These are phyloP conservation scores for Stagonosporopsis cucurbitacearum DNA, from an alignment of 2,329 filamentous ascomycete species.

Conservation along the genomic window DNA sequence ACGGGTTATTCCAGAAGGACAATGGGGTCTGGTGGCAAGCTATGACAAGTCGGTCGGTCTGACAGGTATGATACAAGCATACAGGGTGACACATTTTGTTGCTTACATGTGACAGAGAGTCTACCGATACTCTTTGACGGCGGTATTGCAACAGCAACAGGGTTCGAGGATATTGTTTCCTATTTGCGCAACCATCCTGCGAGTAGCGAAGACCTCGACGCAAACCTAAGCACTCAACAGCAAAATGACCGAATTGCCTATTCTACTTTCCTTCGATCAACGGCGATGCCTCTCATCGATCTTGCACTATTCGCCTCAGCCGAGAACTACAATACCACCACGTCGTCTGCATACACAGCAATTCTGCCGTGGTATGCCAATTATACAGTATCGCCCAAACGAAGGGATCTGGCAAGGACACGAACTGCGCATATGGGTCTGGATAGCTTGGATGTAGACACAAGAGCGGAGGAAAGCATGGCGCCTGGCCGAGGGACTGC, in stretches of 20 bases:
- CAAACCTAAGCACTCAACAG: slow-evolving; percentile 38
- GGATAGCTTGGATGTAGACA: slow-evolving; percentile 54
- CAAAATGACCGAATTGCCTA: slow-evolving; percentile 54
- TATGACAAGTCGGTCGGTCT: slow-evolving; percentile 73
- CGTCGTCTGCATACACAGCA: slow-evolving; percentile 78
- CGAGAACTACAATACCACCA: slow-evolving; percentile 80
- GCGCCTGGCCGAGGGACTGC: slow-evolving; percentile 40
- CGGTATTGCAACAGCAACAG: slow-evolving; percentile 60
- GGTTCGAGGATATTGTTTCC: slow-evolving; percentile 66
- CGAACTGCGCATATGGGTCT: slow-evolving; percentile 65
- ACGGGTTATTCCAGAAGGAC: slow-evolving; percentile 62
- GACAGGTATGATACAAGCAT: slow-evolving; percentile 52
- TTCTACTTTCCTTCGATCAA: slow-evolving; percentile 74
- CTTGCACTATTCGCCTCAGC: slow-evolving; percentile 89
- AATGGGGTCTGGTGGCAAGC: slow-evolving; percentile 50
- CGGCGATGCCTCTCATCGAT: slow-evolving; percentile 79
- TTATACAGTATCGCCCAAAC: slow-evolving; percentile 79
- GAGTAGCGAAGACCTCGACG: slow-evolving; percentile 39
- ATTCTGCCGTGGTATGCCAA: slow-evolving; percentile 87
- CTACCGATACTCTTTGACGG: slow-evolving; percentile 65
- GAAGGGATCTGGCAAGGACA: slow-evolving; percentile 72
- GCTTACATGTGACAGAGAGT: slow-evolving; percentile 52
- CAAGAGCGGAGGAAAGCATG: slow-evolving; percentile 45
- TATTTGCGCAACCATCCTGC: slow-evolving; percentile 56
- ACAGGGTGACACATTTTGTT: background rate